phyloP scores from a whole-genome alignment of 2,329 filamentous ascomycete species.

The Colletotrichum horii region DNA sequence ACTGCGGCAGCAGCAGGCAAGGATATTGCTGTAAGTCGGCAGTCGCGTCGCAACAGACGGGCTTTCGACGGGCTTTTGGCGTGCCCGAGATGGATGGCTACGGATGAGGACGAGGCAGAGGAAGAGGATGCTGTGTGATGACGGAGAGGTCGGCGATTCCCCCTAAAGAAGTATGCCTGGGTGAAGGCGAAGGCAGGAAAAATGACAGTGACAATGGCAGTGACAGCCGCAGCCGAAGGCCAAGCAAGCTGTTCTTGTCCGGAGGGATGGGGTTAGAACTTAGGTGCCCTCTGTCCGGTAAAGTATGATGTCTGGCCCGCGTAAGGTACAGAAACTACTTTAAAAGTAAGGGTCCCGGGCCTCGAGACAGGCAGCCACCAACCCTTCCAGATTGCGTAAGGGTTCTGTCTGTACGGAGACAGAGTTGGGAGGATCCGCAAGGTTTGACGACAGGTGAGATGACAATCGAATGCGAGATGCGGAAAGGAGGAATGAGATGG shows the following conservation, averaged over 20 bases:
- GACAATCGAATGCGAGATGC: background rate
- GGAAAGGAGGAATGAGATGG: background rate
- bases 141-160: background rate
- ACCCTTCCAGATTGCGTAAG: background rate
- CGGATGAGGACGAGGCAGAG: background rate
- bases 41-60: background rate
- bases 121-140: background rate
- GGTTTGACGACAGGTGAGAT: conserved; percentile 1
- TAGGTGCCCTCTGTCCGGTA: background rate
- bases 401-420: background rate
- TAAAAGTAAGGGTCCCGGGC: background rate
- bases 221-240: background rate
- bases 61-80: background rate
- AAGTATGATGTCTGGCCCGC: background rate
- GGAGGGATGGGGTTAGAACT: background rate
- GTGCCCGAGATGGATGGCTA: background rate
- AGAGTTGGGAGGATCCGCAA: background rate
- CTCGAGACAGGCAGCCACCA: background rate
- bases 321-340: background rate
- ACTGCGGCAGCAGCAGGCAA: background rate
- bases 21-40: background rate
- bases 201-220: background rate
- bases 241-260: background rate
- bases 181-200: background rate
- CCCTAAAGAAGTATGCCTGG: background rate